phyloP scores from a whole-genome alignment of 768 basidiomycete genomes.

The Trametes cinnabarina region DNA sequence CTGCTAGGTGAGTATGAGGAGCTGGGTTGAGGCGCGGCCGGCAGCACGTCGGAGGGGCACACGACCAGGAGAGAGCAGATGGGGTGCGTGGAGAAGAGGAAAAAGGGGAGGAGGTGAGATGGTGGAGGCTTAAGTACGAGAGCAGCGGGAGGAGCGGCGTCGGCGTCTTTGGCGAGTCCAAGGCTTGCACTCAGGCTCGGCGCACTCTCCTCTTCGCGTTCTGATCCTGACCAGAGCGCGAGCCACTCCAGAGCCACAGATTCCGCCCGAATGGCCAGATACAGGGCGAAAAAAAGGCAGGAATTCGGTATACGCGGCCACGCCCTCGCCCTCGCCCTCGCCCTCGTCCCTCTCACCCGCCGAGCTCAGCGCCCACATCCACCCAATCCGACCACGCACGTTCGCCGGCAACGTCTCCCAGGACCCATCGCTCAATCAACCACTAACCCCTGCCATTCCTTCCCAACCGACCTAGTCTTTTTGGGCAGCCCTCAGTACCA shows the following conservation, averaged over 20 bases:
- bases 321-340: background rate
- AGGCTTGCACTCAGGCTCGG: too few species aligned
- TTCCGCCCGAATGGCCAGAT: too few species aligned
- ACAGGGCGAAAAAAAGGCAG: too few species aligned
- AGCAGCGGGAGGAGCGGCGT: conserved; percentile 5
- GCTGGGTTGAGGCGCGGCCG: background rate
- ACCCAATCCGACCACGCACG: conserved; percentile 45
- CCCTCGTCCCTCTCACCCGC: background rate
- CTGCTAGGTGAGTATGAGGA: too few species aligned
- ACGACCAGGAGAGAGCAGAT: conserved; percentile 1
- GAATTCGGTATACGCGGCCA: too few species aligned
- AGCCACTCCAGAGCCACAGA: too few species aligned
- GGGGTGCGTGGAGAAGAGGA: background rate
- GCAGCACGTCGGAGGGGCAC: background rate
- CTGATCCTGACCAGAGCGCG: too few species aligned
- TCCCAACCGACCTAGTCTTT: conserved; percentile 9
- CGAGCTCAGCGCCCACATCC: background rate
- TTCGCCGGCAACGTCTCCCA: conserved; percentile 42
- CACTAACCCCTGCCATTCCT: conserved; percentile 5
- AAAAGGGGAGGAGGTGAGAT: background rate
- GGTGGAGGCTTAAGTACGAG: background rate
- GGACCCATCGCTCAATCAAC: background rate
- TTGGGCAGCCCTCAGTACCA: too few species aligned
- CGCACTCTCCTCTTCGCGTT: too few species aligned
- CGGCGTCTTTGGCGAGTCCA: conserved; percentile 6